Base-by-base conservation (phyloP, 495 filamentous ascomycete genomes). In the Neurospora discreta region DNA sequence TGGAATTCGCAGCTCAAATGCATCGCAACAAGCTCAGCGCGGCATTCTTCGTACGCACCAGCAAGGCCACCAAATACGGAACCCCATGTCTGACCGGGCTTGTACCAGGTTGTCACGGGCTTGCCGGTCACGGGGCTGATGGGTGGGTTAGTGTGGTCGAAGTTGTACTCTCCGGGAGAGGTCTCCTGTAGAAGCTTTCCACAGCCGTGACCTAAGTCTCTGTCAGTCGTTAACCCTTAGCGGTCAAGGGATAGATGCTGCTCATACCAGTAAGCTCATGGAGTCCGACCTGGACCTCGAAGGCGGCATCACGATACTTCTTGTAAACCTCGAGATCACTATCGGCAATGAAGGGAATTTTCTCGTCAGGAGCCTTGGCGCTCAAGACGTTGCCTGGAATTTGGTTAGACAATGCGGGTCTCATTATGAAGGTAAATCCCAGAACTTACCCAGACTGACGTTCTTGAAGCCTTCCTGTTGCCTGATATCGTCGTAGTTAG, bases 391-490 rank as follows among this genome's bases (percentile, higher is more conserved):
- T 98, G 39, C 94, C 95, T 39, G 95, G 84, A 15, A 89, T 93
- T 10, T 18, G 4, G 44, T 77, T 10, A 77, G 74, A 40, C 2
- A 7, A 33, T 15, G 41, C 7, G 15, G 2, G 20, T 43, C 30
- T 2, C 2, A n/a, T 0, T 16, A 4, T 7, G 16, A 43, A 16
- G 23, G 13, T 39, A 2, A 26, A 46, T 43, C 18, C 5, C 16
- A 3, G 5, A 26, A 74, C 73, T 1, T 67, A 78, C 77, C 78
- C 70, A 80, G 72, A 73, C 78, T 80, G 26, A 99, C 95, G 73
- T 99, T 99, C 84, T 99, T 99, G 88, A 99, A 99, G n/a, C 95
- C 95, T 52, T 94, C 85, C 18, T 89, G 91, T 77, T 97, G 95
- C 68, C 95, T 87, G 73, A 98, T 95, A 74, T 97, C 93, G 75